Base-by-base conservation (phyloP, 768 basidiomycete genomes). In the Nevesoporus exiguus region DNA sequence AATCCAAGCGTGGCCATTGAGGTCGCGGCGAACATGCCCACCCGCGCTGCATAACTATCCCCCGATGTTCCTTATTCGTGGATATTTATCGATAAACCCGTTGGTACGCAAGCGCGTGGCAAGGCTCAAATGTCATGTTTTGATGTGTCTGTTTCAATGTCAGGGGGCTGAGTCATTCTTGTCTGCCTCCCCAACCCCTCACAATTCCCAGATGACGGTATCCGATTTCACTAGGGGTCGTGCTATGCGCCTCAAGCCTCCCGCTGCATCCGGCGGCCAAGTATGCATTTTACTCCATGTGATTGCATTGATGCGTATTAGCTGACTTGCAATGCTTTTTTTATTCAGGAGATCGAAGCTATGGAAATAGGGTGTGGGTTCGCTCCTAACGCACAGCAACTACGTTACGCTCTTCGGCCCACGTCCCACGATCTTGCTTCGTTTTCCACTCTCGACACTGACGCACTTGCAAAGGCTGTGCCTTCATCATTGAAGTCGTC, bases 1-100 rank as follows among this genome's bases (percentile, higher is more conserved):
- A 84, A 88, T 57, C 56, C 76, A 41, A 79, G 77, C 21, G 64
- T 90, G 17, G 76, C 70, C 1, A 74, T 81, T 42, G 87, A 88
- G 15, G 65, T 63, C 22, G 88, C 87, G 2, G 75, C 79, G 14
- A 75, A 70, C 42, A 80, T 89, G 76, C 78, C 91, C 13, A 41
- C 78, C 2, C 80, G 84, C 47, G 87, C 82, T 19, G 72, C 78
- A 10, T 70, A 74, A 15, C 70, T 84, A 51, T 80, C 89, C 5
- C 75, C 76, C 41, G 80, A 68, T 14, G 70, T 80, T 19, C 87
- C 90, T 3, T 92, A 88, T 63, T 61, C 73, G 7, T 90, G 88
- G 85, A 74, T 80, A 2, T 92, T 82, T 61, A 80, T 93, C 31
- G 90, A 93, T 76, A 87, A 86, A 59, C 89, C 90, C 30, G 61